phyloP scores from a whole-genome alignment of 805 yeast genomes.

The Wickerhamomyces chaumierensis region DNA sequence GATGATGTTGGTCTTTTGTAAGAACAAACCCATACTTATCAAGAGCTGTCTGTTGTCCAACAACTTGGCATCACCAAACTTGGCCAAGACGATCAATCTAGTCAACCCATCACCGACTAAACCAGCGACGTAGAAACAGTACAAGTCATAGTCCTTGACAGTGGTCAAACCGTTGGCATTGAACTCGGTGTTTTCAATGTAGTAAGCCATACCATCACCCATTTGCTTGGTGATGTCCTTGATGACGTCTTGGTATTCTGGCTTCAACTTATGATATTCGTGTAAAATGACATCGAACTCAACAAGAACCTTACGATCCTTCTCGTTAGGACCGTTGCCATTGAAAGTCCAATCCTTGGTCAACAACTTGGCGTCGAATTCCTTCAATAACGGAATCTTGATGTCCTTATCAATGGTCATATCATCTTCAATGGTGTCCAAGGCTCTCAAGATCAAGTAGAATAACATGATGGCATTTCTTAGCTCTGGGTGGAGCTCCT shows the following conservation, averaged over 20 bases:
- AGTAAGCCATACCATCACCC: slow-evolving; percentile 99
- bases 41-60: slow-evolving; percentile 46
- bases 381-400: slow-evolving; percentile 66
- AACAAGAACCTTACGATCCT: slow-evolving; percentile 71
- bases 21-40: slow-evolving; percentile 86
- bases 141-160: slow-evolving; percentile 71
- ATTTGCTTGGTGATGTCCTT: slow-evolving; percentile 68
- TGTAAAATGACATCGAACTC: slow-evolving; percentile 60
- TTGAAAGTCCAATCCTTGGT: slow-evolving; percentile 71
- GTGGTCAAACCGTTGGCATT: slow-evolving; percentile 73
- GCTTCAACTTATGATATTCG: slow-evolving; percentile 64
- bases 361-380: slow-evolving; percentile 53
- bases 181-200: slow-evolving; percentile 66
- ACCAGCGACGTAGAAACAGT: slow-evolving; percentile 97
- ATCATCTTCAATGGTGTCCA: slow-evolving; percentile 95
- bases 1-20: slow-evolving; percentile 93
- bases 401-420: slow-evolving; percentile 66
- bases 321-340: slow-evolving; percentile 65
- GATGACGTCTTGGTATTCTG: slow-evolving; percentile 69
- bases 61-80: slow-evolving; percentile 47
- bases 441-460: slow-evolving; percentile 76
- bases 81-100: slow-evolving; percentile 64
- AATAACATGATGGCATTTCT: slow-evolving; percentile 74
- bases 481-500: slow-evolving; percentile 83
- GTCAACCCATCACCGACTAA: slow-evolving; percentile 95